phyloP scores from a whole-genome alignment of 768 basidiomycete genomes.

The Mycena vulgaris region DNA sequence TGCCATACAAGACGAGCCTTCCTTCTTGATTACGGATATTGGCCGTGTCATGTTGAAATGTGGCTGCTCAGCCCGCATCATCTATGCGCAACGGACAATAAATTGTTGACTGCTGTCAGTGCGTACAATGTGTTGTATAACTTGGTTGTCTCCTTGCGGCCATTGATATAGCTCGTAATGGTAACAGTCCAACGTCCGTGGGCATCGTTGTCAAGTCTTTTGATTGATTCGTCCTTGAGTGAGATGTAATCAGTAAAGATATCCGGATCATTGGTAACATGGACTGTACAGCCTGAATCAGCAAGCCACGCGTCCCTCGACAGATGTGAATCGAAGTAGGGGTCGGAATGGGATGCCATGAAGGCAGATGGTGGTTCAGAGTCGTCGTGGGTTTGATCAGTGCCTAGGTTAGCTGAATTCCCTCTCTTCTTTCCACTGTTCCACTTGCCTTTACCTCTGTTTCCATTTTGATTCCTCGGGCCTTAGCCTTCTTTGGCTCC shows the following conservation, averaged over 20 bases:
- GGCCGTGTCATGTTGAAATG: constrained; percentile 4
- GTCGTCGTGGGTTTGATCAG: not conserved
- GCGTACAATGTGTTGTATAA: constrained; percentile 22
- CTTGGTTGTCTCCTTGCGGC: not conserved
- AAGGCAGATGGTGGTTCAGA: not conserved
- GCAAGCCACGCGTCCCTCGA: not conserved
- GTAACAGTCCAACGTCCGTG: constrained; percentile 9
- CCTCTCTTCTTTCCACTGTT: constrained; percentile 14
- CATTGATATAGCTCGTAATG: constrained; percentile 7
- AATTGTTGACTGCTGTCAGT: constrained; percentile 11
- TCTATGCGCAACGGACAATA: constrained; percentile 20
- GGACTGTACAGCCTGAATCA: constrained; percentile 5
- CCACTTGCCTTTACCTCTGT: constrained; percentile 2
- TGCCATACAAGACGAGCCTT: not conserved
- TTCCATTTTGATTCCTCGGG: not conserved
- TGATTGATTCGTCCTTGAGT: constrained; percentile 4
- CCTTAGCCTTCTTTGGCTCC: constrained; percentile 21
- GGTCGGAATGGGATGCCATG: not conserved
- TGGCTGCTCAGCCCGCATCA: constrained; percentile 1
- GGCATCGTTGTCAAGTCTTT: constrained; percentile 5
- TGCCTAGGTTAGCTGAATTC: constrained; percentile 8
- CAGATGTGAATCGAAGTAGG: constrained; percentile 16
- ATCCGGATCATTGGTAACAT: constrained; percentile 3
- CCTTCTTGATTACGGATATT: not conserved
- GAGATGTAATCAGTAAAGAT: constrained; percentile 17